A percentile compares a stretch with the other conserved stretches of the same genome.
phyloP scores from a whole-genome alignment of 2,329 filamentous ascomycete genomes.

The Fusarium udum region DNA sequence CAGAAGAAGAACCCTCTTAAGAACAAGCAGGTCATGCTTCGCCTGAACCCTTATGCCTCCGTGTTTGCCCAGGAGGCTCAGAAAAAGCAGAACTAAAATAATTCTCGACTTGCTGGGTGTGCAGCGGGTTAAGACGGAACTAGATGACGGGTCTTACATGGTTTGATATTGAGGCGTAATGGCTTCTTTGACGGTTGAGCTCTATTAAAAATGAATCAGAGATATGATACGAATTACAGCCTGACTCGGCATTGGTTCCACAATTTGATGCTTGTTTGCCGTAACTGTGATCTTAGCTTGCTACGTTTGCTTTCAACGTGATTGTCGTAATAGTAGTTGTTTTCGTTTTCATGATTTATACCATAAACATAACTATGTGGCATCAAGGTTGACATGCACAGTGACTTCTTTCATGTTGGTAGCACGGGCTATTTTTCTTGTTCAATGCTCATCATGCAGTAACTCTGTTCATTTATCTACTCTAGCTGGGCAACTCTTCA shows the following conservation, averaged over 20 bases:
- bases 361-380: background rate
- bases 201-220: conserved; percentile 49
- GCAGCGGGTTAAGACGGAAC: conserved; percentile 47
- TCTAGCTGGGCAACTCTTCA: conserved; percentile 45
- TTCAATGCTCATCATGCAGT: background rate
- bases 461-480: background rate
- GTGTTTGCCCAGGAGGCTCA: conserved; percentile 78
- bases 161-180: conserved; percentile 52
- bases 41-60: conserved; percentile 97
- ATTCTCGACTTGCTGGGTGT: conserved; percentile 50
- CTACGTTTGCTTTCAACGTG: background rate
- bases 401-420: background rate
- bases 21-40: conserved; percentile 99
- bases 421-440: background rate
- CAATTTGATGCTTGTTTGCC: background rate
- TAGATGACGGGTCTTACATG: conserved; percentile 45
- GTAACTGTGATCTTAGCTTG: background rate
- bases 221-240: conserved; percentile 48
- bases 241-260: conserved; percentile 33
- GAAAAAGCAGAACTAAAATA: conserved; percentile 53
- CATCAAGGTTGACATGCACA: background rate
- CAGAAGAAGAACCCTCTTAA: conserved; percentile 99
- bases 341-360: background rate
- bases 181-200: conserved; percentile 50
- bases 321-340: background rate